A percentile compares a stretch with the other conserved stretches of the same genome.
Conservation (phyloP, 345 rosid species). For the Microcos paniculata region DNA sequence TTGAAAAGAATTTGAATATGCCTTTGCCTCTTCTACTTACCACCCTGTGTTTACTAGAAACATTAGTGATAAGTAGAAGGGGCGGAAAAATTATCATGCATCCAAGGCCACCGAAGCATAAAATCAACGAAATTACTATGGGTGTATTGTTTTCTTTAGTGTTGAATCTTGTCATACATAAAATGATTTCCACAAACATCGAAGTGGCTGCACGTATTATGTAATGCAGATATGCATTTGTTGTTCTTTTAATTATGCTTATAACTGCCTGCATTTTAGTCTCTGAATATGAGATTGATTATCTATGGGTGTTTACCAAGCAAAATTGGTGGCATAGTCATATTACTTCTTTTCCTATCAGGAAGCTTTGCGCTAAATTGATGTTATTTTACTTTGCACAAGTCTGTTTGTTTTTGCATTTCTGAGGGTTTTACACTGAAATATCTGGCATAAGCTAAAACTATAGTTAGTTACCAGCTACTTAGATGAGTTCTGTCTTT, state of each 20-base stretch:
- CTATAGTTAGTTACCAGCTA: not conserved
- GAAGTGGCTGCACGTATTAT: too few relatives aligned
- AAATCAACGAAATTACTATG: too few relatives aligned
- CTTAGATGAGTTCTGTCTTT: not conserved
- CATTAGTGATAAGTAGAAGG: slow-evolving; percentile 9
- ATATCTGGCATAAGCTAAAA: not conserved
- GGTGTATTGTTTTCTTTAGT: too few relatives aligned
- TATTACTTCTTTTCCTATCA: not conserved
- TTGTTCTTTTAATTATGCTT: too few relatives aligned
- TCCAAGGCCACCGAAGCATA: too few relatives aligned
- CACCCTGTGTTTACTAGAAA: not conserved
- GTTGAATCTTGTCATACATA: too few relatives aligned
- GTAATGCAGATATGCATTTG: too few relatives aligned
- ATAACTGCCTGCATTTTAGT: not conserved
- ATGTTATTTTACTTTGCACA: not conserved
- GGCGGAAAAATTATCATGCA: not conserved
- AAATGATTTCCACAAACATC: too few relatives aligned
- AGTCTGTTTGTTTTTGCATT: not conserved
- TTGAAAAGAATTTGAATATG: not conserved
- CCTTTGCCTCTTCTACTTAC: not conserved
- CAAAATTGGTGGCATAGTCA: not conserved
- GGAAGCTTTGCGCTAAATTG: not conserved
- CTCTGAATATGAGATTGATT: not conserved
- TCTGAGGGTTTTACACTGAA: not conserved
- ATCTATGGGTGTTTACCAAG: not conserved